Evolutionary conservation across 805 yeast species (phyloP).

Genomic region (Lipomyces kockii): DNA sequence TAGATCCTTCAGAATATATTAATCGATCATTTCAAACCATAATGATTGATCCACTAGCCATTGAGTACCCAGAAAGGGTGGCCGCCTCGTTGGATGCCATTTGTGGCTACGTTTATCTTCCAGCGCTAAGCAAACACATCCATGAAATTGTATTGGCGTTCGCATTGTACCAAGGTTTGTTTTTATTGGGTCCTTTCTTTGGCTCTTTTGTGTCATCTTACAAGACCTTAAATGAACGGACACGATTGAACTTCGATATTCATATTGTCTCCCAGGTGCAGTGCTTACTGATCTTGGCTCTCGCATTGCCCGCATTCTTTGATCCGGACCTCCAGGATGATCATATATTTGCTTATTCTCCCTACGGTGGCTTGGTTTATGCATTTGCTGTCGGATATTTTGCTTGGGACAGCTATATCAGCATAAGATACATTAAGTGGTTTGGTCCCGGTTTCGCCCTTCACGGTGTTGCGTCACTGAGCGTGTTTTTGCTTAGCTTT

Average conservation of each 20-base stretch:
- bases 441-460: slow-evolving; percentile 83
- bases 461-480: slow-evolving; percentile 82
- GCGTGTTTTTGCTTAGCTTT: slow-evolving; percentile 67
- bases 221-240: slow-evolving; percentile 51
- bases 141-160: slow-evolving; percentile 74
- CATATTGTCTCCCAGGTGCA: slow-evolving; percentile 90
- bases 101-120: slow-evolving; percentile 37
- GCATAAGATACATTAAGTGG: slow-evolving; percentile 62
- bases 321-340: slow-evolving; percentile 56
- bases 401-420: slow-evolving; percentile 79
- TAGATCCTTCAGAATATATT: neutral
- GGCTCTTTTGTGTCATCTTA: slow-evolving; percentile 61
- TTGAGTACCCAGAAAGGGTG: slow-evolving; percentile 27
- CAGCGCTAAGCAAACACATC: slow-evolving; percentile 44
- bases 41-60: slow-evolving; percentile 35
- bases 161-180: slow-evolving; percentile 61
- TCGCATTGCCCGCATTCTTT: slow-evolving; percentile 65
- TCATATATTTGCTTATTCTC: slow-evolving; percentile 69
- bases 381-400: slow-evolving; percentile 84
- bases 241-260: slow-evolving; percentile 78
- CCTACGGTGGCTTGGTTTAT: slow-evolving; percentile 74
- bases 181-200: slow-evolving; percentile 52
- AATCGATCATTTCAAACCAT: neutral
- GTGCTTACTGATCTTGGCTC: slow-evolving; percentile 63
- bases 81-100: slow-evolving; percentile 12